These are phyloP conservation scores for Lindgomyces ingoldianus DNA, from an alignment of 495 filamentous ascomycete genomes.

Conservation along the genomic window DNA sequence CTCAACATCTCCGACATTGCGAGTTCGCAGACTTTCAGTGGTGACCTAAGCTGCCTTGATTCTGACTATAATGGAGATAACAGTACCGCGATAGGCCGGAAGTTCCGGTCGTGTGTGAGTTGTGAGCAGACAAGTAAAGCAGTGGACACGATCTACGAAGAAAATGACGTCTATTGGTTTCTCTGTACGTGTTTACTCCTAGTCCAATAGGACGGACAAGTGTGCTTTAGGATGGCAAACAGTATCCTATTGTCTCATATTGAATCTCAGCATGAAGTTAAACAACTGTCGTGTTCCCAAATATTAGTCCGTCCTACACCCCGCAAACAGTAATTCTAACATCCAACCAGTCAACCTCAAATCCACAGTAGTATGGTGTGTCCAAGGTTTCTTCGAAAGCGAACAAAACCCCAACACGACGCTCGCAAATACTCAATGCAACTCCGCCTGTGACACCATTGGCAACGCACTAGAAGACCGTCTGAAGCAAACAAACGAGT, in stretches of 20 bases:
- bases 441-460: neutral
- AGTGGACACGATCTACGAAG: neutral
- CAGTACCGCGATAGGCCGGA: conserved; percentile 7
- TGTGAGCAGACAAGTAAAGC: conserved; percentile 6
- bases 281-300: neutral
- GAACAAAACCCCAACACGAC: conserved; percentile 4
- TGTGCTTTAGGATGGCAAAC: neutral
- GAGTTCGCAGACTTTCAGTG: neutral
- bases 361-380: conserved; percentile 12
- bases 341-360: conserved; percentile 9
- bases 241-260: neutral
- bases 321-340: neutral
- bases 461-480: neutral
- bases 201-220: neutral
- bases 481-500: neutral
- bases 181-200: conserved; percentile 7
- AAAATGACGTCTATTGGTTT: conserved; percentile 21
- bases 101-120: conserved; percentile 9
- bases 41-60: conserved; percentile 17
- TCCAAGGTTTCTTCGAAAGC: conserved; percentile 4
- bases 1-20: neutral
- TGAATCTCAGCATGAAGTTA: neutral
- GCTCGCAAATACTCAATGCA: neutral
- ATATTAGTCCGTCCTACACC: neutral
- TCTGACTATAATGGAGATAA: conserved; percentile 6